phyloP scores from a whole-genome alignment of 2,329 filamentous ascomycete species.

The Alternaria panax region DNA sequence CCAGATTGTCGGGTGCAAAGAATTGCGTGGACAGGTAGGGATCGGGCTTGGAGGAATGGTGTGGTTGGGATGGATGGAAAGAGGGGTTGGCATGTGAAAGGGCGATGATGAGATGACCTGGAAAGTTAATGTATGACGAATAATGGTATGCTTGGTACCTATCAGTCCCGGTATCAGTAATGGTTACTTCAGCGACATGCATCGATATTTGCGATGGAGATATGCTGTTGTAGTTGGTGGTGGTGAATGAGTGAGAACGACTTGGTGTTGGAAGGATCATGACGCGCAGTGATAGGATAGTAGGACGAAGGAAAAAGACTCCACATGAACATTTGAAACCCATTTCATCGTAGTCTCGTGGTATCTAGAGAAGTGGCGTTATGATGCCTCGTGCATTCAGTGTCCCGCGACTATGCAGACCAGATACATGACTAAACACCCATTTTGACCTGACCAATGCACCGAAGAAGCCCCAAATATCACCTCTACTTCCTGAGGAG shows the following conservation, averaged over 20 bases:
- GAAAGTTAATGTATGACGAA: background rate
- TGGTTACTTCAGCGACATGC: background rate
- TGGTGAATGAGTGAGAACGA: no score
- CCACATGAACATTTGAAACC: conserved; percentile 41
- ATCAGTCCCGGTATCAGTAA: background rate
- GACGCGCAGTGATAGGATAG: background rate
- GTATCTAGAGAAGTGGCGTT: conserved; percentile 51
- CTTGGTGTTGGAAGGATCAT: background rate
- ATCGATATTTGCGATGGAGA: background rate
- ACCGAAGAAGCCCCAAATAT: conserved; percentile 50
- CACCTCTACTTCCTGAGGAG: conserved; percentile 91
- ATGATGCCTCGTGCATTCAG: conserved; percentile 49
- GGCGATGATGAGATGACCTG: background rate
- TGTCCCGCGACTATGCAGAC: conserved; percentile 49
- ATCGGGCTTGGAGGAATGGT: background rate
- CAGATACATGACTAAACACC: conserved; percentile 53
- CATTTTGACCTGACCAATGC: conserved; percentile 53
- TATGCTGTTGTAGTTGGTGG: background rate
- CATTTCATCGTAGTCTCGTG: conserved; percentile 47
- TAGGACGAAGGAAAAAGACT: background rate
- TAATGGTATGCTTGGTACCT: background rate
- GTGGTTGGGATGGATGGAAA: background rate
- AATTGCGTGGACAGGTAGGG: background rate
- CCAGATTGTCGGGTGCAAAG: background rate
- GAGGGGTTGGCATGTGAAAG: conserved; percentile 6